Evolutionary conservation across 495 filamentous ascomycete species (phyloP), one percentile per base, ranked within the genome.

Genomic region (Tirmania nivea): DNA sequence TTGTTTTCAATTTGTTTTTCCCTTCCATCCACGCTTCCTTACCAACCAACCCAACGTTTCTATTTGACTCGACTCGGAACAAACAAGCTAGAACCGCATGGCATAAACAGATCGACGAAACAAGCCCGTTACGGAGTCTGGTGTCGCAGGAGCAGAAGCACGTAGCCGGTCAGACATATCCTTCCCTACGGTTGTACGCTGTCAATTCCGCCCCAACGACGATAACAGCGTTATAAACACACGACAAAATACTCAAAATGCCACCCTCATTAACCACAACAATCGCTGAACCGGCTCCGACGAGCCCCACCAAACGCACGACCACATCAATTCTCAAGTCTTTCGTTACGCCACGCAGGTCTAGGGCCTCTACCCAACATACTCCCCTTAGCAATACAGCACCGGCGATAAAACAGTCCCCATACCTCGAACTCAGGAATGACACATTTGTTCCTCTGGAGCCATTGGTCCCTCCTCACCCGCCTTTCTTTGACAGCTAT

Each of bases 241-340:
- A 53, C 56, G n/a, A 67, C 54, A 39, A 56, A 54, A 34, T 53
- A 50, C 0, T 53, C 56, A 68, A 73, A 19, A 67, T 56, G 34
- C 70, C 72, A 34, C 56, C 64, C 49, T 61, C 57, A 58, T 72
- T 69, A 47, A 64, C 65, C 59, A 50, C 60, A 56, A 73, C 70
- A 16, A 69, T 56, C 34, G 63, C 66, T 31, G 25, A 31, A 7
- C 25, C 25, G 25, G 25, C 12, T 19, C 39, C 39, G 48, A 61
- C 62, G 48, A 72, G 67, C 17, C 39, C 48, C 19, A 62, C 64
- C 54, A 61, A 56, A 53, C 61, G 62, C 35, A 56, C 62, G 50
- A 58, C 64, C 36, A 64, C 62, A 16, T 53, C 62, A 45, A 59
- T 64, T 39, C 58, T 65, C 42, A 61, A 55, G 49, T 65, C 62